Percentiles rank a stretch among this genome's conserved stretches.
phyloP scores from a whole-genome alignment of 2,329 filamentous ascomycete genomes.

The Fusarium anthophilum region DNA sequence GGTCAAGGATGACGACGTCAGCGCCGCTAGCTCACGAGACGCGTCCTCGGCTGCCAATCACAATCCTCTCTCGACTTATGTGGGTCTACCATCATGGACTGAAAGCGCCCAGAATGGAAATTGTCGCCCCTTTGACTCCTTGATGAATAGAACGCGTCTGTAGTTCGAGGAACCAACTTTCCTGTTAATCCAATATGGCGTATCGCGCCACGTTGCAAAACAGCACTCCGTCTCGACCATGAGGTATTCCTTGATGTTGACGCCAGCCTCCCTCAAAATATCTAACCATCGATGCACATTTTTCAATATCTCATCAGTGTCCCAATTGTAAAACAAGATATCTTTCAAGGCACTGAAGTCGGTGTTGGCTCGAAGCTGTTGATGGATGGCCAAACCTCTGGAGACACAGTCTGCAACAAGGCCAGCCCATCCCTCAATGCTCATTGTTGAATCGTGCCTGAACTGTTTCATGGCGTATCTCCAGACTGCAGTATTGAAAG shows the following conservation, averaged over 20 bases:
- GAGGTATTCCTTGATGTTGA: not conserved
- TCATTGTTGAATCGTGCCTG: not conserved
- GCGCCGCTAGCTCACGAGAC: not conserved
- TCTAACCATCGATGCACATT: not conserved
- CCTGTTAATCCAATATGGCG: not conserved
- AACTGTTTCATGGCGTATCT: not conserved
- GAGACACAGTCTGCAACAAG: not conserved
- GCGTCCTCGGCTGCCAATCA: conserved; percentile 9
- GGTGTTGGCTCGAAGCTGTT: not conserved
- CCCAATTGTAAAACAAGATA: not conserved
- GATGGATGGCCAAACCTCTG: not conserved
- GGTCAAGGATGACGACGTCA: not conserved
- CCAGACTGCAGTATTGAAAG: not conserved
- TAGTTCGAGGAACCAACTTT: not conserved
- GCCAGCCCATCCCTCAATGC: not conserved
- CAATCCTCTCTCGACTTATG: rapidly evolving
- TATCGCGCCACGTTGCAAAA: not conserved
- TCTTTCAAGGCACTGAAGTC: not conserved
- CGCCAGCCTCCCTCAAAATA: not conserved
- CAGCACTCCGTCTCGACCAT: not conserved
- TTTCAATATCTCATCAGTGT: not conserved
- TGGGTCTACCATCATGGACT: not conserved
- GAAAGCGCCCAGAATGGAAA: not conserved
- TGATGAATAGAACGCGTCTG: not conserved
- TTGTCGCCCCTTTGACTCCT: not conserved